These are phyloP conservation scores for Picocystis sp. DNA, from an alignment of 163 green algal genomes.

Conservation along the genomic window DNA sequence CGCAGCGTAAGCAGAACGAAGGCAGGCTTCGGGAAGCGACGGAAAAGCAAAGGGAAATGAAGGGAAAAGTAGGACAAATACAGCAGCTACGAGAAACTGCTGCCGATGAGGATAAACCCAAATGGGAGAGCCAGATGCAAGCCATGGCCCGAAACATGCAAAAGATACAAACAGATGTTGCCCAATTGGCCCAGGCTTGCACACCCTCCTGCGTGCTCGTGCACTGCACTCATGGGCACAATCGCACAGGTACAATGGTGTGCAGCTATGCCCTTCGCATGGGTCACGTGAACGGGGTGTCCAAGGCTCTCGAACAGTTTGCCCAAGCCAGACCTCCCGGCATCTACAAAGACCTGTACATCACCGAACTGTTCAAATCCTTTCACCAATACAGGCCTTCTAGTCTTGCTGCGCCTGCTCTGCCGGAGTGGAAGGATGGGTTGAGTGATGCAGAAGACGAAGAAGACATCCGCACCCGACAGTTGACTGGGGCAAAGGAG, in stretches of 20 bases:
- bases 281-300: neutral
- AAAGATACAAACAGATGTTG: neutral
- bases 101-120: too few relatives aligned
- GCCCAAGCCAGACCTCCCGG: conserved; percentile 48
- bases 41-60: too few relatives aligned
- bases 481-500: neutral
- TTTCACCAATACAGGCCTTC: neutral
- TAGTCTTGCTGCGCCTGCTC: too few relatives aligned
- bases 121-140: too few relatives aligned
- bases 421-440: too few relatives aligned
- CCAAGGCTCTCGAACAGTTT: conserved; percentile 30
- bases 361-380: conserved; percentile 44
- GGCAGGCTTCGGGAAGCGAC: too few relatives aligned
- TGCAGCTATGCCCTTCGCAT: conserved; percentile 5
- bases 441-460: too few relatives aligned
- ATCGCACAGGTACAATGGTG: conserved; percentile 60
- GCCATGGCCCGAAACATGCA: too few relatives aligned
- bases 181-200: conserved; percentile 1
- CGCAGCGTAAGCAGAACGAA: too few relatives aligned
- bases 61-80: too few relatives aligned
- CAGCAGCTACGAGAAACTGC: too few relatives aligned
- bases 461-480: too few relatives aligned
- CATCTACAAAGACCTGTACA: conserved; percentile 96
- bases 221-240: conserved; percentile 98
- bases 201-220: conserved; percentile 38